Evolutionary conservation across 176 grass and related monocot genomes (phyloP).

Genomic region (Carex scoparia): DNA sequence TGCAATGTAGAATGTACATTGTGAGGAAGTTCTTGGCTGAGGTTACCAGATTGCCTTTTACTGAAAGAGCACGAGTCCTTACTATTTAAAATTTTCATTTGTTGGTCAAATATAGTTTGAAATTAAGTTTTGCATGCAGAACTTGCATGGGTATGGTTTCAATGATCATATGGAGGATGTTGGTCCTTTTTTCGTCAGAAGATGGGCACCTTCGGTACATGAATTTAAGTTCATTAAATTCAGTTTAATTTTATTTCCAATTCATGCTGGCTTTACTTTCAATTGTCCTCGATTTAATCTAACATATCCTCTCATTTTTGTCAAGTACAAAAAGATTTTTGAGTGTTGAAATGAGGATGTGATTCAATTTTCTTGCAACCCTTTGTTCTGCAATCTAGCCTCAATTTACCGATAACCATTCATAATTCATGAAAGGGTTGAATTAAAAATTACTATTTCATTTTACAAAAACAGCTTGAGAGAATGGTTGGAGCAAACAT

Average conservation of each 20-base stretch:
- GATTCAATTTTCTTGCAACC: not conserved
- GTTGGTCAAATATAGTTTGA: not conserved
- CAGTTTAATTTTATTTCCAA: not conserved
- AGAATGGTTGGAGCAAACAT: slow-evolving; percentile 51
- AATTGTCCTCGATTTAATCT: not conserved
- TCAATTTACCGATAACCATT: not conserved
- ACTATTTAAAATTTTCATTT: not conserved
- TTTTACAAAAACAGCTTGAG: slow-evolving; percentile 45
- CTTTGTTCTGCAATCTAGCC: not conserved
- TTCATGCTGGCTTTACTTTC: not conserved
- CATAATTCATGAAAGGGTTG: not conserved
- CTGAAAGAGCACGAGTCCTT: not conserved
- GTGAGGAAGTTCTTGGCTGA: not conserved
- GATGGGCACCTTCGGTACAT: slow-evolving; percentile 81
- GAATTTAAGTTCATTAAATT: not conserved
- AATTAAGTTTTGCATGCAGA: slow-evolving; percentile 41
- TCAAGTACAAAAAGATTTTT: not conserved
- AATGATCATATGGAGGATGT: slow-evolving; percentile 59
- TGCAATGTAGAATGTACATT: slow-evolving; percentile 4
- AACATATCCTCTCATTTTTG: not conserved
- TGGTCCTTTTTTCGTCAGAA: slow-evolving; percentile 75
- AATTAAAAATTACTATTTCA: not conserved
- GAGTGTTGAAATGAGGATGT: not conserved
- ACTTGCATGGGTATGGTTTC: slow-evolving; percentile 58
- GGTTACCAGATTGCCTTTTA: not conserved